phyloP scores from a whole-genome alignment of 768 basidiomycete genomes.

The Lyophyllum shimeji region DNA sequence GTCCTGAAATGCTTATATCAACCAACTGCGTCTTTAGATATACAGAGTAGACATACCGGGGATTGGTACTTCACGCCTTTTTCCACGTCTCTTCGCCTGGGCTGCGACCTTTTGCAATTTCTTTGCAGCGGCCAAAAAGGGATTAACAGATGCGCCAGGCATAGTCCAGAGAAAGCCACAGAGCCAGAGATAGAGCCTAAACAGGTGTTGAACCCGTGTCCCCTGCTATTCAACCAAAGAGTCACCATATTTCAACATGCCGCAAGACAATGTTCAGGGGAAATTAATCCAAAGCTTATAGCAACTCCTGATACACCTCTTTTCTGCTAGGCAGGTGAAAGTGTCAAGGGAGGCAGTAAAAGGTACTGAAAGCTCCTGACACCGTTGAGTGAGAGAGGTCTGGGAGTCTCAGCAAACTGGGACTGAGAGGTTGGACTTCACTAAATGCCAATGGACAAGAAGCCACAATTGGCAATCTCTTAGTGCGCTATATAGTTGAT shows the following conservation, averaged over 20 bases:
- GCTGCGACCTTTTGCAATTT: not conserved
- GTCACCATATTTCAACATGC: not conserved
- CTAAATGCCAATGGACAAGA: slow-evolving; percentile 2
- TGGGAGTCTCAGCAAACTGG: slow-evolving; percentile 6
- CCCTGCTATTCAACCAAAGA: not conserved
- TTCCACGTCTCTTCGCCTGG: not conserved
- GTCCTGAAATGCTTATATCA: not conserved
- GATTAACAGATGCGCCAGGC: not conserved
- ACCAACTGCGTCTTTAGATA: not conserved
- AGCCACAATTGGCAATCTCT: slow-evolving; percentile 3
- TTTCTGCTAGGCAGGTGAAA: not conserved
- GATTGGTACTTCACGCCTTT: not conserved
- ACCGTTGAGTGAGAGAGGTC: slow-evolving; percentile 7
- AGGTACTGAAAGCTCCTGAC: not conserved
- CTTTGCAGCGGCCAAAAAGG: not conserved
- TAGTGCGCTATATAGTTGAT: not conserved
- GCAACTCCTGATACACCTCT: not conserved
- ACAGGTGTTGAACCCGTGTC: slow-evolving; percentile 11
- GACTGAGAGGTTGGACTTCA: slow-evolving; percentile 9
- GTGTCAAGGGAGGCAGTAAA: not conserved
- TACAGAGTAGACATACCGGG: not conserved
- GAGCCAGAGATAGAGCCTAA: slow-evolving; percentile 2
- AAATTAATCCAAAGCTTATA: not conserved
- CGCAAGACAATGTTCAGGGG: not conserved
- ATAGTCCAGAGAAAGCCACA: not conserved